Percentiles rank a stretch among this genome's conserved stretches.
phyloP scores from a whole-genome alignment of 2,329 filamentous ascomycete species.

The Ophiognomonia clavigignenti-juglandacearum region DNA sequence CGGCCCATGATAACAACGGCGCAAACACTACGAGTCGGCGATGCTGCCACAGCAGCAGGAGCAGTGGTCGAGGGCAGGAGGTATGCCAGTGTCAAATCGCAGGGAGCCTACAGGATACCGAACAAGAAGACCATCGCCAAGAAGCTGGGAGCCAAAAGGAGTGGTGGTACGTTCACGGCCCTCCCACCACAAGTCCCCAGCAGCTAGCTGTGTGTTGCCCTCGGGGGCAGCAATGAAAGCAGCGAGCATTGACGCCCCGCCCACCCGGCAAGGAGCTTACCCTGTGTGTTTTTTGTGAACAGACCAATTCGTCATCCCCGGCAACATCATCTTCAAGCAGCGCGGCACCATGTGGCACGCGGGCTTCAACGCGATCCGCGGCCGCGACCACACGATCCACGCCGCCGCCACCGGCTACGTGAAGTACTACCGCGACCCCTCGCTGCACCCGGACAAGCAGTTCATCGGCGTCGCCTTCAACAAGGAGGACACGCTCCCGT shows the following conservation, averaged over 20 bases:
- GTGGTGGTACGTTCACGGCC: slow-evolving; percentile 60
- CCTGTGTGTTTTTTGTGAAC: slow-evolving; percentile 8
- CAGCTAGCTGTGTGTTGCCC: too few relatives aligned
- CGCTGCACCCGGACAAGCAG: slow-evolving; percentile 76
- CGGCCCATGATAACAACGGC: slow-evolving; percentile 25
- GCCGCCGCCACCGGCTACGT: slow-evolving; percentile 83
- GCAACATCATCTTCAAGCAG: slow-evolving; percentile 98
- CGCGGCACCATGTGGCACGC: slow-evolving; percentile 92
- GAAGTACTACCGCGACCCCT: slow-evolving; percentile 90
- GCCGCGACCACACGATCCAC: slow-evolving; percentile 94
- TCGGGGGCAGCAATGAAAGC: too few relatives aligned
- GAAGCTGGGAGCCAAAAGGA: slow-evolving; percentile 91
- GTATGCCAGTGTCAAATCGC: slow-evolving; percentile 56
- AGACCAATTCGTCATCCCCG: slow-evolving; percentile 91
- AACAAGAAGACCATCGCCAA: slow-evolving; percentile 62
- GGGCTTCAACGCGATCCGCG: slow-evolving; percentile 92
- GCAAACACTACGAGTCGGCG: slow-evolving; percentile 22
- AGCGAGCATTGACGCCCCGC: too few relatives aligned
- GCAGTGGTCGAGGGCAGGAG: slow-evolving; percentile 44
- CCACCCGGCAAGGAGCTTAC: too few relatives aligned
- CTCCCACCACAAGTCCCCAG: neutral
- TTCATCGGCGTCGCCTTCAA: slow-evolving; percentile 93
- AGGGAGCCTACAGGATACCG: slow-evolving; percentile 63
- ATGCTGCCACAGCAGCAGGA: too few relatives aligned
- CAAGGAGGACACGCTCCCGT: slow-evolving; percentile 74